Evolutionary conservation across 306 rosid genomes (phyloP).

Genomic region (Acacia acuminata): DNA sequence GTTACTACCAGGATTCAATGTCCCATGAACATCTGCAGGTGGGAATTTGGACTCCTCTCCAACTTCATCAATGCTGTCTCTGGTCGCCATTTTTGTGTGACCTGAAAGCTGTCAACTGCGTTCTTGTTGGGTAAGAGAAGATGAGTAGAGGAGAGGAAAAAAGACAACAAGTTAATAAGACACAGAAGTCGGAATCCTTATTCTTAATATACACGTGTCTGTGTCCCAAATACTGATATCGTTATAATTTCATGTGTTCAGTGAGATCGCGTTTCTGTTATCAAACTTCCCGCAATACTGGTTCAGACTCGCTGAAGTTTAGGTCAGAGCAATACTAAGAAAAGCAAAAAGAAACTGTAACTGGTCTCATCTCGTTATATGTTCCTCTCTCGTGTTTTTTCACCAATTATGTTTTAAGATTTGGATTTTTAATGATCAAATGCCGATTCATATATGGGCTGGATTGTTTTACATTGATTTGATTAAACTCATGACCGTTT

Average conservation of each 20-base stretch:
- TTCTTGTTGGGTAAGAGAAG: background rate
- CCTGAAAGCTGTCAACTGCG: background rate
- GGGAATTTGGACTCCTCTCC: constrained; percentile 29
- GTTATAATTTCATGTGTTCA: background rate
- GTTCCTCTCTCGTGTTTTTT: background rate
- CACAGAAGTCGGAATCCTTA: background rate
- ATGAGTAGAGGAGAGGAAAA: background rate
- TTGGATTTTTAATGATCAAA: too few species aligned
- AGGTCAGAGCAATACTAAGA: background rate
- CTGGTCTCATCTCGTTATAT: background rate
- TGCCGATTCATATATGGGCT: background rate
- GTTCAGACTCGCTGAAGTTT: constrained; percentile 14
- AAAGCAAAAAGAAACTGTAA: background rate
- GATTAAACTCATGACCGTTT: background rate
- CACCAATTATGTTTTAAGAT: background rate
- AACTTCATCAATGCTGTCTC: constrained; percentile 10
- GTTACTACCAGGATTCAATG: constrained; percentile 38
- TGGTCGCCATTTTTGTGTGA: background rate
- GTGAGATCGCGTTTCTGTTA: background rate
- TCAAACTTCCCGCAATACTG: constrained; percentile 33
- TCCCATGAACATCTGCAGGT: constrained; percentile 39
- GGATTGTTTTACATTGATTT: background rate
- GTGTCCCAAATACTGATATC: background rate
- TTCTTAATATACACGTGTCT: constrained; percentile 27
- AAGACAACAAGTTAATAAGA: background rate